Evolutionary conservation across 805 yeast species (phyloP).

Genomic region (Scheffersomyces stipitis): DNA sequence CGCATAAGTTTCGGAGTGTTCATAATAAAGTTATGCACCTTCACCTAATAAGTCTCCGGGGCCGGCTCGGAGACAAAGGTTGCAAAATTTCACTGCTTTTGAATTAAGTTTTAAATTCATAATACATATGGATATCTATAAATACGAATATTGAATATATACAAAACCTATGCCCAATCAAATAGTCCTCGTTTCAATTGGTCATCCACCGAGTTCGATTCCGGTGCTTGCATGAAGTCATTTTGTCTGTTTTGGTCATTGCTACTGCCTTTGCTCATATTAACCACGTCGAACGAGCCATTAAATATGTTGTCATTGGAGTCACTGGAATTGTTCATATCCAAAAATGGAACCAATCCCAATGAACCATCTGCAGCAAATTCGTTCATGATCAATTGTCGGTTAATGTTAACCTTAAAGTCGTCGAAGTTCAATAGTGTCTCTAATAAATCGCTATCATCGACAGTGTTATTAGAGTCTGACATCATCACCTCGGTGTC

Average conservation of each 20-base stretch:
- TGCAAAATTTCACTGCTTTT: too few relatives aligned
- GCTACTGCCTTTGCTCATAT: background rate
- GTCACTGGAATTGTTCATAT: slow-evolving; percentile 28
- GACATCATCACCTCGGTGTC: background rate
- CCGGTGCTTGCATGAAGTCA: background rate
- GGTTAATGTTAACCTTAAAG: slow-evolving; percentile 31
- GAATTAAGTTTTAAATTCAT: too few relatives aligned
- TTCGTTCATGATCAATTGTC: slow-evolving; percentile 39
- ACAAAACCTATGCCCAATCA: too few relatives aligned
- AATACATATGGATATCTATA: too few relatives aligned
- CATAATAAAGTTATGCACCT: too few relatives aligned
- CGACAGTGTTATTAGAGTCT: background rate
- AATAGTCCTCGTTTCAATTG: too few relatives aligned
- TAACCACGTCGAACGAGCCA: background rate
- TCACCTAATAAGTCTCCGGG: too few relatives aligned
- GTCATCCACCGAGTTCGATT: too few relatives aligned
- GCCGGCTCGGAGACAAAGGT: too few relatives aligned
- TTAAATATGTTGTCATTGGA: background rate
- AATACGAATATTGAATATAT: too few relatives aligned
- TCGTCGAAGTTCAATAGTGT: slow-evolving; percentile 39
- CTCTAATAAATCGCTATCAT: slow-evolving; percentile 15
- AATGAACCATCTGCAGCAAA: slow-evolving; percentile 83
- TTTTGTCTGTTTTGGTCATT: background rate
- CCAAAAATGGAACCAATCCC: slow-evolving; percentile 70
- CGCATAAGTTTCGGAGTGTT: too few relatives aligned